Conservation (phyloP, 345 rosid genomes). For the Pelargonium nanum region DNA sequence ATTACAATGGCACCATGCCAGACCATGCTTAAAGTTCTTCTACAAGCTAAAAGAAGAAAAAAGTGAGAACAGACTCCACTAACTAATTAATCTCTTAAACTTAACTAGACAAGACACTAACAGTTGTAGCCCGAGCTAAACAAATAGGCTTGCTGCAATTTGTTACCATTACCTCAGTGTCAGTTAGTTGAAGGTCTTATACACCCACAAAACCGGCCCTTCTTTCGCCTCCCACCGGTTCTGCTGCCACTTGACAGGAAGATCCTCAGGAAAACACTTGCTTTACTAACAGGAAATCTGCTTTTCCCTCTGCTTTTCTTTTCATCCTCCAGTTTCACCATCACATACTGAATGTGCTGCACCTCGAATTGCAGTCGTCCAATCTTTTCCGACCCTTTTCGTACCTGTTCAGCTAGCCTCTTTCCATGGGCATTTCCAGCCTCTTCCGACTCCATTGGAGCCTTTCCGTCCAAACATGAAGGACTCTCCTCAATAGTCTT, state of each 20-base stretch:
- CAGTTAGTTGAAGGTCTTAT: slow-evolving; percentile 42
- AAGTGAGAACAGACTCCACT: neutral
- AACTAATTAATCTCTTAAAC: neutral
- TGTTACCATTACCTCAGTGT: slow-evolving; percentile 21
- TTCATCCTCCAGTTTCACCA: slow-evolving; percentile 69
- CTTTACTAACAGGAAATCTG: slow-evolving; percentile 32
- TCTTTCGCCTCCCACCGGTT: slow-evolving; percentile 41
- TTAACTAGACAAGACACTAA: neutral
- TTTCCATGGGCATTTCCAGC: slow-evolving; percentile 25
- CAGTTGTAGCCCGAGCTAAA: neutral
- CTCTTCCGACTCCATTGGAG: slow-evolving; percentile 22
- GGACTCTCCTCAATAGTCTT: slow-evolving; percentile 40
- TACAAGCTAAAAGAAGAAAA: neutral
- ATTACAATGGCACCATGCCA: neutral
- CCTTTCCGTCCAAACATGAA: slow-evolving; percentile 8
- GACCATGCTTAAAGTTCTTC: neutral
- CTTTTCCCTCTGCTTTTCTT: slow-evolving; percentile 32
- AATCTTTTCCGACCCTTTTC: slow-evolving; percentile 61
- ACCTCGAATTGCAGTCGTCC: slow-evolving; percentile 66
- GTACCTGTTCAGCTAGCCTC: slow-evolving; percentile 45
- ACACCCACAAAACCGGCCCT: slow-evolving; percentile 64
- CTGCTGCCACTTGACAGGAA: slow-evolving; percentile 50
- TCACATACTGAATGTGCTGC: slow-evolving; percentile 52
- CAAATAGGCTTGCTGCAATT: neutral
- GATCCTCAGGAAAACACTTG: slow-evolving; percentile 54